A percentile compares a stretch with the other conserved stretches of the same genome.
phyloP scores from a whole-genome alignment of 768 basidiomycete genomes.

The Amanita phalloides region DNA sequence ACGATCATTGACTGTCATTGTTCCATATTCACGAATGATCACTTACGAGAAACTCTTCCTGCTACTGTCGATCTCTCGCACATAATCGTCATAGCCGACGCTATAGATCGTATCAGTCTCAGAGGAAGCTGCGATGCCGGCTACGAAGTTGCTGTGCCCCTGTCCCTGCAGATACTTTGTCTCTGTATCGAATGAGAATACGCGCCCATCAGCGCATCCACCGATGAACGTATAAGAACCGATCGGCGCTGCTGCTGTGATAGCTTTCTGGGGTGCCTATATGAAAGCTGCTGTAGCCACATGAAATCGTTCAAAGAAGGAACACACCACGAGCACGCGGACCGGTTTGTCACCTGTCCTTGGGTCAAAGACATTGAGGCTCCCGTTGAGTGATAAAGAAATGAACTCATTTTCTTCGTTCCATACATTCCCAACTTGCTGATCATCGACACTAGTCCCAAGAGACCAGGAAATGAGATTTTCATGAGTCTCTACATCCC shows the following conservation, averaged over 20 bases:
- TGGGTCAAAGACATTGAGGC: conserved; percentile 75
- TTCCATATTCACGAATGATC: neutral
- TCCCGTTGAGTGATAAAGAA: conserved; percentile 75
- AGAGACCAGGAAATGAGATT: conserved; percentile 58
- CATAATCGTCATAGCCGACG: conserved; percentile 70
- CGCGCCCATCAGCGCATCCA: conserved; percentile 73
- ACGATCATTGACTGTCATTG: neutral
- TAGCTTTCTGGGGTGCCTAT: conserved; percentile 73
- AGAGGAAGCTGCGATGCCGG: conserved; percentile 39
- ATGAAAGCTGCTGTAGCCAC: neutral
- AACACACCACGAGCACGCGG: conserved; percentile 48
- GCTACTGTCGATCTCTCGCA: conserved; percentile 50
- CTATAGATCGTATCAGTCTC: conserved; percentile 48
- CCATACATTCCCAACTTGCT: conserved; percentile 90
- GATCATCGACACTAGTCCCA: conserved; percentile 63
- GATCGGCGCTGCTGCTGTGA: conserved; percentile 49
- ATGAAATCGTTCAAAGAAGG: neutral
- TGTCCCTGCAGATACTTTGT: conserved; percentile 42
- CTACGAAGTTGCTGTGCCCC: conserved; percentile 63
- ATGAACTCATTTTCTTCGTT: conserved; percentile 58
- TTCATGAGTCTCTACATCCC: conserved; percentile 74
- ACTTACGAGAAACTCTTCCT: conserved; percentile 40
- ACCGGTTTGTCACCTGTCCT: conserved; percentile 51
- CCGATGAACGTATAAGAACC: conserved; percentile 59
- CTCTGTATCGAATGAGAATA: conserved; percentile 43